Evolutionary conservation across 106 monocot genomes (phyloP), one percentile per base, ranked within the genome.

Genomic region (Posidonia australis): DNA sequence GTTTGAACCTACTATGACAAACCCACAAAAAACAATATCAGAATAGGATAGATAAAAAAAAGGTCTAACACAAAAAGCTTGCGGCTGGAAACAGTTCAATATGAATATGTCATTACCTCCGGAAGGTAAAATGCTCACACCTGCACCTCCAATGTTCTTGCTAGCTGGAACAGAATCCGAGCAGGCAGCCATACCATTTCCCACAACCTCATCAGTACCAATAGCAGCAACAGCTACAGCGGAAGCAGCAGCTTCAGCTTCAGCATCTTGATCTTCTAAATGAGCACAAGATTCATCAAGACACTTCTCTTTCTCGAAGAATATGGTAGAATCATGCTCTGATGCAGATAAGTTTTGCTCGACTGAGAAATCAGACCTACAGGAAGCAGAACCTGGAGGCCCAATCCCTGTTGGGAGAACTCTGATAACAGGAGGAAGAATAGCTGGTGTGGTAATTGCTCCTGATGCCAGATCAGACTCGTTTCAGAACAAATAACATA

Each of bases 161-260:
- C 13, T 67, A 5, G 62, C 76, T 66, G 78, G 63, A 22, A 49
- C 59, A 72, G 76, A 48, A 26, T 62, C 44, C 0, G 61, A 62
- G 30, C 48, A 31, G 19, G 48, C 45, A 68, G 77, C 66, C 32
- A 78, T 32, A 10, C 60, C 62, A 53, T 66, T 71, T 62, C 67
- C 77, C 49, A 77, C 66, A 11, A 78, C 66, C 43, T 96, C 90
- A 72, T 96, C 94, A 75, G 53, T 86, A 63, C 70, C 82, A 70
- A 96, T 86, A 69, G 90, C 94, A 69, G 94, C 86, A 48, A 90
- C 90, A 60, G 94, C 94, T 56, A 96, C 82, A 57, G 94, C 94
- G 54, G 90, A 96, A 78, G 94, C 94, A 72, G 94, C 94, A 44
- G 93, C 91, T 75, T 91, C 90, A 58, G 91, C 93, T 30, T 79